Evolutionary conservation across 495 filamentous ascomycete species (phyloP).

Genomic region (Tuber magnatum): DNA sequence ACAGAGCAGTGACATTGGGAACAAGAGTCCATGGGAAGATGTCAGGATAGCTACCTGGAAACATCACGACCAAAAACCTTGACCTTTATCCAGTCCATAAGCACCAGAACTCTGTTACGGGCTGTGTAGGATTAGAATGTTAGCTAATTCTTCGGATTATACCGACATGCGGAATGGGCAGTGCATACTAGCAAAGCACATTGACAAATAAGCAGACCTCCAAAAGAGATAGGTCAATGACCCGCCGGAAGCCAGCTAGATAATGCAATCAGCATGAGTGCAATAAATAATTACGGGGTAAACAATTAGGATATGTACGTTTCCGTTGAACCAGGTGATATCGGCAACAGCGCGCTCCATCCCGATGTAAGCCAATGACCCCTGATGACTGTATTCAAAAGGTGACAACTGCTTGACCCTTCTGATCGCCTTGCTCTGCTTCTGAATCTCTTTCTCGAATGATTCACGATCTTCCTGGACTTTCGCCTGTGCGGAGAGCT

Average conservation of each 20-base stretch:
- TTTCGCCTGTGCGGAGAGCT: constrained; percentile 50
- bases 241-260: constrained; percentile 32
- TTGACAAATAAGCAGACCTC: constrained; percentile 94
- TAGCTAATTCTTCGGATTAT: not conserved
- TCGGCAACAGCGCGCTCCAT: constrained; percentile 96
- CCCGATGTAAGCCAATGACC: constrained; percentile 93
- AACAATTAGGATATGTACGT: constrained; percentile 55
- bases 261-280: constrained; percentile 42
- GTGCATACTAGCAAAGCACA: constrained; percentile 88
- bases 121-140: constrained; percentile 40
- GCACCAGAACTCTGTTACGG: constrained; percentile 81
- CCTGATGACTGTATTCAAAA: constrained; percentile 97
- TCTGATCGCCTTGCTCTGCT: constrained; percentile 73
- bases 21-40: not conserved
- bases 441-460: constrained; percentile 69
- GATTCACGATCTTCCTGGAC: constrained; percentile 46
- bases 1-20: not conserved
- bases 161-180: not conserved
- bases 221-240: constrained; percentile 68
- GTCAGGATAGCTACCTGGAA: constrained; percentile 66
- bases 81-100: constrained; percentile 92
- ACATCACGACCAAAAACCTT: constrained; percentile 93
- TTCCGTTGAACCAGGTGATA: constrained; percentile 95
- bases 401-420: constrained; percentile 88
- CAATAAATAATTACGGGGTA: constrained; percentile 67